Evolutionary conservation across 495 filamentous ascomycete species (phyloP).

Genomic region (Chaetomium fimeti): DNA sequence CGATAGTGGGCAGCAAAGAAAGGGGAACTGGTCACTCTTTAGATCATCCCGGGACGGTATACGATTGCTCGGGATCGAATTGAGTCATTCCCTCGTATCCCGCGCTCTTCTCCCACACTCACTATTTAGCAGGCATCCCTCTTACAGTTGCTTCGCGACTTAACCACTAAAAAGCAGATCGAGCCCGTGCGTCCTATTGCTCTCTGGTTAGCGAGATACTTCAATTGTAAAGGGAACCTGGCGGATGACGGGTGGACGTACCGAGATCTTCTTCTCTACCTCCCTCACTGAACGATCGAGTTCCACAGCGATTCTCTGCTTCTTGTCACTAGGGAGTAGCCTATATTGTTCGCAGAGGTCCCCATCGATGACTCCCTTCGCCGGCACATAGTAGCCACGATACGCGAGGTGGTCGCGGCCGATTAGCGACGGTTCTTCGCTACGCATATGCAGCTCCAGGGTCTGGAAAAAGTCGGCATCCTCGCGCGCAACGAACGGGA

Average conservation of each 20-base stretch:
- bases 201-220: background rate
- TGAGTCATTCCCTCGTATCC: constrained; percentile 4
- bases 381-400: constrained; percentile 90
- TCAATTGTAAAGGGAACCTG: background rate
- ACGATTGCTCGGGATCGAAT: background rate
- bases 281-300: background rate
- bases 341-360: constrained; percentile 89
- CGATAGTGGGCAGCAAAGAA: background rate
- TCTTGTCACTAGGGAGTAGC: background rate
- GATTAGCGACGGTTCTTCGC: constrained; percentile 68
- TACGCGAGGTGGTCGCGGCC: constrained; percentile 56
- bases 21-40: constrained; percentile 7
- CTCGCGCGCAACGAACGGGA: constrained; percentile 83
- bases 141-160: too few relatives aligned
- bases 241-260: background rate
- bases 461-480: constrained; percentile 97
- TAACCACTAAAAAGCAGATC: background rate
- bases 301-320: background rate
- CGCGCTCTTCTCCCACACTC: too few relatives aligned
- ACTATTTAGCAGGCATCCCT: too few relatives aligned
- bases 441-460: constrained; percentile 78
- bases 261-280: constrained; percentile 2
- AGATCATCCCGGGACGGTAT: background rate
- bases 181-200: background rate
- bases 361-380: constrained; percentile 96